Percentiles rank a stretch among this genome's conserved stretches.
Evolutionary conservation across 306 rosid genomes (phyloP).

Genomic region (Ceratonia siliqua): DNA sequence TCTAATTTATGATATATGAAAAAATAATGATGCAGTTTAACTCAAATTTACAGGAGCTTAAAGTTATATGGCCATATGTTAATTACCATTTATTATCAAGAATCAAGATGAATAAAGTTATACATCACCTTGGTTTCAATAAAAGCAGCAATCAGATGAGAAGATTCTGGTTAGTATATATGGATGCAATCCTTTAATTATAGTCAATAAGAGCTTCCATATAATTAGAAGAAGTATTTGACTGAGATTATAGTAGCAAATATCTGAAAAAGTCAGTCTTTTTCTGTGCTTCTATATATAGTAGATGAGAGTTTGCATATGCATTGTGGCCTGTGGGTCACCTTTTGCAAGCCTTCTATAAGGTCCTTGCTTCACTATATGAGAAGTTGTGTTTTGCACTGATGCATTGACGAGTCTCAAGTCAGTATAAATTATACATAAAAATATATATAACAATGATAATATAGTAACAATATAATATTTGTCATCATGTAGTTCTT

Average conservation of each 20-base stretch:
- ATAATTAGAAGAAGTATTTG: background rate
- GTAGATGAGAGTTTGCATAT: background rate
- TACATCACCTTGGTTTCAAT: background rate
- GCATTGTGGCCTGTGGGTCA: background rate
- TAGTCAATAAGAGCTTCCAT: background rate
- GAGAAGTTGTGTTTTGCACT: background rate
- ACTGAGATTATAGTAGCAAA: background rate
- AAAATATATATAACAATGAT: background rate
- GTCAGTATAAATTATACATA: background rate
- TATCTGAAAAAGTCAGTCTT: background rate
- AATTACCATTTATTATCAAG: background rate
- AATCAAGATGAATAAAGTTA: background rate
- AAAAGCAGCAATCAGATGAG: background rate
- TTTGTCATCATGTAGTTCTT: background rate
- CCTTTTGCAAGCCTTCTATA: background rate
- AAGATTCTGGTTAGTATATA: background rate
- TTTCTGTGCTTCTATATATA: background rate
- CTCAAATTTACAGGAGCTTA: too few species aligned
- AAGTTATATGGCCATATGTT: background rate
- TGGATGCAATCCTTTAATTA: background rate
- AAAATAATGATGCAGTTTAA: too few species aligned
- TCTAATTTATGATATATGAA: background rate
- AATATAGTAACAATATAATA: background rate
- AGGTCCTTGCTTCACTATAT: background rate
- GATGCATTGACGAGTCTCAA: background rate